Evolutionary conservation across 768 basidiomycete genomes (phyloP), one percentile per base, ranked within the genome.

Genomic region (Strobilomyces echinocephalus): DNA sequence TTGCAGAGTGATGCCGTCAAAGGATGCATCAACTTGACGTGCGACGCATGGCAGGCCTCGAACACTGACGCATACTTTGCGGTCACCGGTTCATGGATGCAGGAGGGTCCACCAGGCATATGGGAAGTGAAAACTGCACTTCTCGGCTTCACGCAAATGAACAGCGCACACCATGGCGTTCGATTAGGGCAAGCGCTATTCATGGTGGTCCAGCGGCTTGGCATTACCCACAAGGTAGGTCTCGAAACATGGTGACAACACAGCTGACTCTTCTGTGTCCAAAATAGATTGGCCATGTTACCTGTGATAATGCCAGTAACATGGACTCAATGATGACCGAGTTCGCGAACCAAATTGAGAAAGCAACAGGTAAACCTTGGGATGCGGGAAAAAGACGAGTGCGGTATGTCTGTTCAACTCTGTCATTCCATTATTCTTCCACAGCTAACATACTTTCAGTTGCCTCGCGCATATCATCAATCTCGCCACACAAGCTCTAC

Each of bases 121-220:
- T 59, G 53, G 56, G 40, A 45, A n/a, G 2, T 58, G 1, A 28
- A 57, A 1, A 57, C 16, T 3, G 64, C 65, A 0, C 59, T 79
- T 0, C 43, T 76, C 5, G 71, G 72, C 0, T 79, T 77, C 33
- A 60, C 55, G 0, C 61, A 57, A 12, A 54, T 79, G 39, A 78
- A 79, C 52, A 67, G 58, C 10, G 57, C 70, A 0, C 76, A 79
- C 48, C 62, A 70, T 56, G 76, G 76, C 0, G 21, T 33, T n/a
- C 60, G 57, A 0, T 63, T 77, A 1, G 71, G 74, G 0, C 70
- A 71, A 30, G 74, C 71, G 1, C 57, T 79, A 0, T 78, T 63
- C 60, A 70, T 70, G 53, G 60, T 77, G 26, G 50, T 61, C 1
- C 10, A 58, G 2, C 59, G 62, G 1, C 36, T 73, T 2, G 62